Percentiles rank a stretch among this genome's conserved stretches.
phyloP scores from a whole-genome alignment of 164 flowering plant genomes.

The Kingdonia uniflora region DNA sequence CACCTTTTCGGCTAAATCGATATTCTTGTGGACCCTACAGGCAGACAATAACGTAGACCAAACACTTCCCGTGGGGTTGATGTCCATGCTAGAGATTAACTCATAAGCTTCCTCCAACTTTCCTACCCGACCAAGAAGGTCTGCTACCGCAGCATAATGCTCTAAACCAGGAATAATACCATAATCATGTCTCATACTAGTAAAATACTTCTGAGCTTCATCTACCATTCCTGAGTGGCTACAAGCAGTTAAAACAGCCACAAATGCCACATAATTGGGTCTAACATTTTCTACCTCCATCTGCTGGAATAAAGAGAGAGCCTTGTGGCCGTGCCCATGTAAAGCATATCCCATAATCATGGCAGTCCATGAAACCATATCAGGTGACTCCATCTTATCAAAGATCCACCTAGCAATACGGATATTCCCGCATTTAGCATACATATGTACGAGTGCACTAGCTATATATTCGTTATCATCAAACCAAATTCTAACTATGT shows the following conservation, averaged over 20 bases:
- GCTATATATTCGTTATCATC: constrained; percentile 54
- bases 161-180: constrained; percentile 64
- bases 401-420: constrained; percentile 50
- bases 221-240: constrained; percentile 80
- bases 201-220: constrained; percentile 55
- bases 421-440: constrained; percentile 81
- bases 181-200: constrained; percentile 40
- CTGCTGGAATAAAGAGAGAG: constrained; percentile 48
- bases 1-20: constrained; percentile 62
- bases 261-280: constrained; percentile 54
- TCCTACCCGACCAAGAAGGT: constrained; percentile 90
- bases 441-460: constrained; percentile 85
- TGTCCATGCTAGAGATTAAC: constrained; percentile 42
- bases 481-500: constrained; percentile 39
- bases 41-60: constrained; percentile 69
- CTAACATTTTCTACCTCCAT: constrained; percentile 50
- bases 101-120: constrained; percentile 62
- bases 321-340: constrained; percentile 61
- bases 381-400: constrained; percentile 46
- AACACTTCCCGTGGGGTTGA: constrained; percentile 42
- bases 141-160: constrained; percentile 83
- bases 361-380: constrained; percentile 88
- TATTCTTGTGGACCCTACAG: constrained; percentile 65
- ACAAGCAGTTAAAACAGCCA: constrained; percentile 83
- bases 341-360: constrained; percentile 87